These are phyloP conservation scores for Malus sieversii DNA, from an alignment of 306 rosid genomes.

Conservation along the genomic window DNA sequence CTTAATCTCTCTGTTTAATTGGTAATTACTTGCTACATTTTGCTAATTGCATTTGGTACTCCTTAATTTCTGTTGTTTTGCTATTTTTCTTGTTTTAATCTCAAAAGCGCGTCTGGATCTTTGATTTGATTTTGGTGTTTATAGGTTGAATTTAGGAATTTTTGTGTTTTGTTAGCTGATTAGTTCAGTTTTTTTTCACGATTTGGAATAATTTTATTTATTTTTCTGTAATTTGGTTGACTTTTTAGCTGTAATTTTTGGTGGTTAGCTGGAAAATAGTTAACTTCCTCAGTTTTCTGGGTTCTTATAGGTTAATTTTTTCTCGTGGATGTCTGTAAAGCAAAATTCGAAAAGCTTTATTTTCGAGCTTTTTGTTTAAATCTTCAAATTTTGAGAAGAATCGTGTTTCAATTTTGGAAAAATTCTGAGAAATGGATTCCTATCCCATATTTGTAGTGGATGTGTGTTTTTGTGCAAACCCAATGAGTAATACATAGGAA, in stretches of 20 bases:
- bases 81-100: neutral
- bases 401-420: too few species aligned
- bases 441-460: neutral
- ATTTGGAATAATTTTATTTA: constrained; percentile 10
- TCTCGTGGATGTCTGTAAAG: neutral
- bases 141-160: neutral
- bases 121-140: neutral
- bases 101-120: constrained; percentile 28
- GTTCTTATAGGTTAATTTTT: neutral
- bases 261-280: neutral
- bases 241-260: neutral
- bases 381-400: neutral
- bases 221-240: constrained; percentile 5
- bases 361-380: neutral
- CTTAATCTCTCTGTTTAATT: neutral
- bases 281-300: too few species aligned
- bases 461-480: neutral
- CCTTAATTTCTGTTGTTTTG: neutral
- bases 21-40: neutral
- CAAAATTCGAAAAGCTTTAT: neutral
- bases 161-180: neutral
- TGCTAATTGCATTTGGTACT: neutral
- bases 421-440: too few species aligned
- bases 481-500: neutral
- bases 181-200: neutral